Percentiles rank a stretch among this genome's conserved stretches.
These are phyloP conservation scores for Saprolegnia diclina DNA, from an alignment of 352 stramenopile genomes.

Conservation along the genomic window DNA sequence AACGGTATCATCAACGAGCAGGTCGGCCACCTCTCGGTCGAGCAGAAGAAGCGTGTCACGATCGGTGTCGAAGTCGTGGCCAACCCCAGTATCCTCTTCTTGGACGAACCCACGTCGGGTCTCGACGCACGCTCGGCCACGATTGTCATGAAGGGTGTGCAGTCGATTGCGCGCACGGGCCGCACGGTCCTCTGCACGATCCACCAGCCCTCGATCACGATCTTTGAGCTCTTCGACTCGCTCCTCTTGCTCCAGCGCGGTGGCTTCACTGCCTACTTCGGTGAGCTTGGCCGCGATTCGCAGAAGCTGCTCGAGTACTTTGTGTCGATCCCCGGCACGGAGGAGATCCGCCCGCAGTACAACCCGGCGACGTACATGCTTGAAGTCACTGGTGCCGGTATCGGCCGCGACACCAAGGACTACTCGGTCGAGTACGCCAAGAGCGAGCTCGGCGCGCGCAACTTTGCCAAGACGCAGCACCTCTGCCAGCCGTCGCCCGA, in stretches of 20 bases:
- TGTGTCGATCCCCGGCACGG: conserved; percentile 20
- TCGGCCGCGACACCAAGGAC: conserved; percentile 29
- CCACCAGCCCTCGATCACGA: conserved; percentile 74
- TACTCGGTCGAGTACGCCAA: conserved; percentile 50
- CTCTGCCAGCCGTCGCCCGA: conserved; percentile 20
- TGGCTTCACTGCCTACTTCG: conserved; percentile 42
- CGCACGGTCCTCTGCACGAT: conserved; percentile 86
- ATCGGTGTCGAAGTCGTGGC: conserved; percentile 88
- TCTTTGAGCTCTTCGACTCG: conserved; percentile 90
- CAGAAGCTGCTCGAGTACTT: conserved; percentile 29
- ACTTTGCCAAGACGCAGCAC: conserved; percentile 38
- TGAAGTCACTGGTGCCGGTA: conserved; percentile 54
- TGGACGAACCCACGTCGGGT: conserved; percentile 88
- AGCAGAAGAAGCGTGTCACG: conserved; percentile 88
- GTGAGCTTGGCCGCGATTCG: conserved; percentile 72
- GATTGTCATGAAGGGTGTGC: conserved; percentile 82
- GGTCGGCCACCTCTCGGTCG: conserved; percentile 67
- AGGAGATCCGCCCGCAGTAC: conserved; percentile 48
- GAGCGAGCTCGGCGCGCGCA: conserved; percentile 33
- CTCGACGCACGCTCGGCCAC: conserved; percentile 78
- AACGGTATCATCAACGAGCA: conserved; percentile 42
- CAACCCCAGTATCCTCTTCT: conserved; percentile 90
- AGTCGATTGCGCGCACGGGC: conserved; percentile 74
- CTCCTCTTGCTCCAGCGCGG: conserved; percentile 78
- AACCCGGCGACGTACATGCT: conserved; percentile 69